These are phyloP conservation scores for Cylindrotheca fusiformis DNA, from an alignment of 108 stramenopile species.

Conservation along the genomic window DNA sequence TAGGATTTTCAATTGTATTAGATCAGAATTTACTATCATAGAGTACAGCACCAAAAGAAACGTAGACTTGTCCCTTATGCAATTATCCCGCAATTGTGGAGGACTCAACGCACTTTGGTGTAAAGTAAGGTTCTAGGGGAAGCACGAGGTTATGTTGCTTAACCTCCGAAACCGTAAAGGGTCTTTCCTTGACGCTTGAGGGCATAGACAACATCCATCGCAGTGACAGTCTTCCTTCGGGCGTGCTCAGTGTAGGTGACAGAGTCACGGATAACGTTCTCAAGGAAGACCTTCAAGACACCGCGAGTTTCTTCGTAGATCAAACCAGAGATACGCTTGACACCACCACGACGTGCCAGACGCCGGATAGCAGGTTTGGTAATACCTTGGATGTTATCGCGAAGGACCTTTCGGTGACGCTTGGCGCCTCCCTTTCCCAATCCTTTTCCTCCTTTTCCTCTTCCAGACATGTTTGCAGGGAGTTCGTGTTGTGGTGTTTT, in stretches of 20 bases:
- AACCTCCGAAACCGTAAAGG: constrained; percentile 92
- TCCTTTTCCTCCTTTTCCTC: constrained; percentile 87
- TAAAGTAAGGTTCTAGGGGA: neutral
- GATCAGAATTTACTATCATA: too few relatives aligned
- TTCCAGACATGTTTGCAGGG: constrained; percentile 50
- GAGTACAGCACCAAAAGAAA: too few relatives aligned
- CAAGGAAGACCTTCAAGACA: constrained; percentile 89
- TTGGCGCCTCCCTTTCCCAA: constrained; percentile 91
- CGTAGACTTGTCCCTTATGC: neutral
- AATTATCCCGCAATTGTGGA: neutral
- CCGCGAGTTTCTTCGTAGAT: constrained; percentile 96
- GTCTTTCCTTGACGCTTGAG: constrained; percentile 95
- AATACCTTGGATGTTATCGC: constrained; percentile 99
- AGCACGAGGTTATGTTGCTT: constrained; percentile 35
- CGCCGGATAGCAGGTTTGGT: constrained; percentile 99
- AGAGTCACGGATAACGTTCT: constrained; percentile 87
- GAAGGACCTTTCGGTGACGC: constrained; percentile 88
- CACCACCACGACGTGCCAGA: constrained; percentile 98
- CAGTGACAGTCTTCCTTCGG: constrained; percentile 89
- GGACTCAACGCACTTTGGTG: neutral
- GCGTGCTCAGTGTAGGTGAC: constrained; percentile 93
- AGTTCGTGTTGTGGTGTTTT: too few relatives aligned
- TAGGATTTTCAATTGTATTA: too few relatives aligned
- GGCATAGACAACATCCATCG: constrained; percentile 95
- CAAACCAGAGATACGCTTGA: constrained; percentile 99